Evolutionary conservation across 768 basidiomycete species (phyloP), one percentile per base, ranked within the genome.

Genomic region (Favolaschia claudopus): DNA sequence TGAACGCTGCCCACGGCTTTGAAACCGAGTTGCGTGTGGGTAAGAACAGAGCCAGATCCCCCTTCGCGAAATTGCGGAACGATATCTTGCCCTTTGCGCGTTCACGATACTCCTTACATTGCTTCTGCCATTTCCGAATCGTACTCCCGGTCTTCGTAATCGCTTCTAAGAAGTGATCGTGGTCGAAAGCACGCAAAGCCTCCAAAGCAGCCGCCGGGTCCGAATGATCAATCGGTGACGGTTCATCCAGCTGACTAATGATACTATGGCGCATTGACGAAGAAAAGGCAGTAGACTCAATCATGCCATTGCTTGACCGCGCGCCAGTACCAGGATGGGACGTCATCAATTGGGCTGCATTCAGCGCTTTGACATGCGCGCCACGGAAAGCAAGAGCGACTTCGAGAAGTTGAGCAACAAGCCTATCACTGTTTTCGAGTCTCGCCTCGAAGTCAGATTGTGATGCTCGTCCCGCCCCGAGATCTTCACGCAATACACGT

Each of bases 1-100:
- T 99, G 77, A 99, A 99, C 10, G 97, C 97, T 22, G 96, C 97
- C 96, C 97, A 99, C 1, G 94, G 92, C 71, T 92, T 94, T 38
- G 91, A 89, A 7, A 93, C 85, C 27, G 95, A 94, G 74, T 98
- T 98, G 43, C 96, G 82, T 0, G 97, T 99, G 2, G 97, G 97
- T 14, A 99, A 79, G 76, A 99, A 99, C 28, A 99, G 78, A 1
- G 96, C 96, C 47, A 99, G 79, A 75, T 99, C 97, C 10, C 96
- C 95, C 71, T 95, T 96, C 8, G 90, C 82, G 65, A 99, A 99
- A 76, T 96, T 96, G 66, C 94, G 82, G 75, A 98, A 98, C 0
- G 96, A 92, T 54, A 99, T 96, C 76, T 97, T 97, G 55, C 95
- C 93, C 74, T 91, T 95, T 15, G 95, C 91, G n/a, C 92, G 86